Base-by-base conservation (phyloP, 1,284 basidiomycete species). In the Cystobasidium slooffiae region DNA sequence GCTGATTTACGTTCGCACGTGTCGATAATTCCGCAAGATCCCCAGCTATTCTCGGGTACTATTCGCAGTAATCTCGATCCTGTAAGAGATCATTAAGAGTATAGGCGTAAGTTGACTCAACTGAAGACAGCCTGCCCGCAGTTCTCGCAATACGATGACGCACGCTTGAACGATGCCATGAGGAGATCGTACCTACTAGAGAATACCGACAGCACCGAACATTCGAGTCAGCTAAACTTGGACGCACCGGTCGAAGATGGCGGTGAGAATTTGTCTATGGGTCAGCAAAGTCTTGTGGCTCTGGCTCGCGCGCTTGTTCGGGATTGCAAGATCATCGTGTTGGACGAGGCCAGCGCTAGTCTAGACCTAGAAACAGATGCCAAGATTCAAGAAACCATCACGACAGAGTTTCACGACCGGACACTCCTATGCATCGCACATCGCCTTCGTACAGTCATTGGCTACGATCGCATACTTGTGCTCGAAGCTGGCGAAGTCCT, bases 371-470 rank as follows among this genome's bases (percentile, higher is more conserved):
- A 91, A 82, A 94, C 92, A 0, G 92, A 95, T 82, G 85, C 87
- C 75, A 90, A 90, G 77, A 92, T 94, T 75, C 92, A 94, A 81
- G 86, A 89, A 76, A 94, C 92, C n/a, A 94, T 95, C 76, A 86
- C 89, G 2, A 86, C 85, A 59, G 92, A 93, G 83, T 94, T 94
- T 83, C 83, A 84, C 58, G 88, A 91, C 80, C 87, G 89, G 68
- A 94, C 93, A 0, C 88, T 92, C 65, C 82, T 93, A 6, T 92
- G 74, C 80, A 91, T 93, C 75, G 74, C 80, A 86, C 89, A 92
- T 80, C 88, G 91, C 43, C 82, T 91, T 75, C 86, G 87, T n/a
- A 91, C 90, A 6, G 90, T 91, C 78, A 88, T 91, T 75, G 85
- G 87, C 41, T 91, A 90, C 80, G 89, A 92, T 80, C 85, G 89